Base-by-base conservation (phyloP, 2,329 filamentous ascomycete genomes). In the Verticillium tricorpus region DNA sequence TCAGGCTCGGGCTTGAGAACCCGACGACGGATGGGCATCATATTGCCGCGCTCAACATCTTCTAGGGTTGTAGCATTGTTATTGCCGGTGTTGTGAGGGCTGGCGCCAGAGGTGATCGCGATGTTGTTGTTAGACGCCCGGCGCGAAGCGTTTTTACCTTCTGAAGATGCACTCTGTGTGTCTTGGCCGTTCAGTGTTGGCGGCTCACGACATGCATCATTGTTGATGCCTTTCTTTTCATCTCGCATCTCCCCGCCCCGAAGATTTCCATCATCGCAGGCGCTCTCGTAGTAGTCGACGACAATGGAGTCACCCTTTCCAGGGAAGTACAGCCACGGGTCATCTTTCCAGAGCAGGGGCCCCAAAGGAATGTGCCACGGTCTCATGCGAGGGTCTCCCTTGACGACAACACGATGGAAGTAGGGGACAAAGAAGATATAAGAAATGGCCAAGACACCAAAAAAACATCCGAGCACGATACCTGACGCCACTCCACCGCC, bases 1-100 rank as follows among this genome's bases (percentile, higher is more conserved):
- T 71, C 71, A 4, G 74, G 75, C 62, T 77, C 72, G 64, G 78
- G 76, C 17, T 70, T 70, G 52, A 77, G 71, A 40, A 74, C 73
- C 64, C 80, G 77, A 35, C 74, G 72, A 69, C 72, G 3, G 72
- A 71, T 62, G 76, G 59, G n/a, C 22, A 22, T 31, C 5, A 14
- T 9, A 9, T 71, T 14, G 78, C 76, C 56, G 62, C 74, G 61
- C 72, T 68, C 7, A 78, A 73, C 14, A 73, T 67, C 31, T 75
- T 65, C 64, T 17, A 61, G 62, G 3, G 8, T 22, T 9, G 25
- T 28, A 28, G 25, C 25, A 28, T 50, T n/a, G 45, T n/a, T n/a
- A 25, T 50, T 50, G 45, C 45, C 45, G 12, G 54, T 12, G 5
- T 9, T 25, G 6, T 31, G n/a, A n/a, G 54, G 54, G 12, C 17